Evolutionary conservation across 441 rosid species (phyloP), one percentile per base, ranked within the genome.

Genomic region (Bocquillonia castaneifolia): DNA sequence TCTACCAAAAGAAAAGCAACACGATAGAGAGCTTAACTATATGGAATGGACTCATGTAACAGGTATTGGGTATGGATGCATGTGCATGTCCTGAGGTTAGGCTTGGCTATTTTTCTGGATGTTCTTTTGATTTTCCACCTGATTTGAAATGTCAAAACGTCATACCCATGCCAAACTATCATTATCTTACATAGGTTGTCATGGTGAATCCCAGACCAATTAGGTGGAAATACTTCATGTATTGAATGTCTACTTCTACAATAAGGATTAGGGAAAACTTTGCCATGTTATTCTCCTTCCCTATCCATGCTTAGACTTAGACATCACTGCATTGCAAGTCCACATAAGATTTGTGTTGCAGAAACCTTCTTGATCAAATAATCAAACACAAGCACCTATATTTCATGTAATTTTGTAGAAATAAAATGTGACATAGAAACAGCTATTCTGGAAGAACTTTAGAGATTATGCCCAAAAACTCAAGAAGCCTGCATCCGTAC

Each of bases 21-120:
- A 42, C 64, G 28, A 14, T 10, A 71, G 69, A 64, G 58, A 48
- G 37, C n/a, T n/a, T n/a, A n/a, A n/a, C 15, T 57, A 17, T 66
- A 28, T 37, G 20, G n/a, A 25, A 47, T 15, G 18, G 22, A 28
- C 36, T 55, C 37, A 29, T 47, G 20, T 22, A 20, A 25, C 1
- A 20, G n/a, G 22, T 5, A 14, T 39, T 22, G 31, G 64, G 23
- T 26, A 39, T 18, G 15, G 32, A 37, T 37, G 64, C 25, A 57
- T 18, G 23, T 31, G 5, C n/a, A 36, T 2, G n/a, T n/a, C n/a
- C n/a, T 29, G 3, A 25, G 20, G 14, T 56, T 29, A 40, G 40
- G 18, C 40, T 57, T 31, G 17, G 22, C 23, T 34, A 23, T 15
- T 57, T 29, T 67, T 45, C 70, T 55, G 3, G 4, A 54, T 1